Conservation (phyloP, 2,329 filamentous ascomycete genomes). For the Phialemonium atrogriseum region DNA sequence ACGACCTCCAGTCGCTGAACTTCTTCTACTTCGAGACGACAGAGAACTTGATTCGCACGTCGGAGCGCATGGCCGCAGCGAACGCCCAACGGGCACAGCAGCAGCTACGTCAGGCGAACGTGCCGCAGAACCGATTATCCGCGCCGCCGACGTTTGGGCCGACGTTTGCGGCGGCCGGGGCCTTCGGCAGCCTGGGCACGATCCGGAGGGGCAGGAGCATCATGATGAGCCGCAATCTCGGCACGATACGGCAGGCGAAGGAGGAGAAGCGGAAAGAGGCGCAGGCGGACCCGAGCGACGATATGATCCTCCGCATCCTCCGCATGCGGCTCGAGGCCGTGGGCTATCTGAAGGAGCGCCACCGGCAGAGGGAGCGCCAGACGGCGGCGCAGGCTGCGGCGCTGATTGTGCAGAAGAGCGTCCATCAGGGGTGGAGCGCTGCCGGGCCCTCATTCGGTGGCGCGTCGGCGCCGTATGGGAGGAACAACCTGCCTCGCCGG, state of each 20-base stretch:
- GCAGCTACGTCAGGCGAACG: slow-evolving; percentile 44
- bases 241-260: slow-evolving; percentile 93
- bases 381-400: slow-evolving; percentile 86
- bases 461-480: slow-evolving; percentile 28
- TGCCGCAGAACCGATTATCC: slow-evolving; percentile 57
- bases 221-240: slow-evolving; percentile 88
- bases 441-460: slow-evolving; percentile 31
- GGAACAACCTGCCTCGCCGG: slow-evolving; percentile 38
- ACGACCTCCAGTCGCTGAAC: slow-evolving; percentile 90
- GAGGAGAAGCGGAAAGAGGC: slow-evolving; percentile 93
- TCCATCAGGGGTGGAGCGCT: slow-evolving; percentile 48
- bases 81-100: slow-evolving; percentile 69
- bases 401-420: slow-evolving; percentile 88
- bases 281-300: slow-evolving; percentile 92
- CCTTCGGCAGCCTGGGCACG: slow-evolving; percentile 60
- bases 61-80: slow-evolving; percentile 87
- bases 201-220: slow-evolving; percentile 67
- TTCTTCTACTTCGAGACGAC: slow-evolving; percentile 98
- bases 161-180: slow-evolving; percentile 38
- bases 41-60: slow-evolving; percentile 86
- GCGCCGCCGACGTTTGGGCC: slow-evolving; percentile 50
- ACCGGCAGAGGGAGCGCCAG: slow-evolving; percentile 87
- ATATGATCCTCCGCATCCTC: slow-evolving; percentile 93
- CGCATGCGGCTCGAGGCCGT: slow-evolving; percentile 90
- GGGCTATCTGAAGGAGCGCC: slow-evolving; percentile 79